Evolutionary conservation across 2,329 filamentous ascomycete species (phyloP).

Genomic region (Ophiostoma sp.): DNA sequence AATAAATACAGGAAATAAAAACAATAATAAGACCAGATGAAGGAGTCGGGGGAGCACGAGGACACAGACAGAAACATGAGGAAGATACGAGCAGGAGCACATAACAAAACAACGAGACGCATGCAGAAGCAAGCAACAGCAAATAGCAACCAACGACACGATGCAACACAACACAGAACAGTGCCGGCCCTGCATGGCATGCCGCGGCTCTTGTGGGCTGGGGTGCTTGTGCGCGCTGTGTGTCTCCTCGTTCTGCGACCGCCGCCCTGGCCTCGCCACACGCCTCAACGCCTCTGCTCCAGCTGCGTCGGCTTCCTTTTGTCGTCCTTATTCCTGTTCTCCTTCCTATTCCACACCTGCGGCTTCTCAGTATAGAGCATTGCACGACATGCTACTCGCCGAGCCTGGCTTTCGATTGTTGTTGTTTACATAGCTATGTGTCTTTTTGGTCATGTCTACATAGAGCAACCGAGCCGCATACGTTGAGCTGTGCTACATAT

Average conservation of each 20-base stretch:
- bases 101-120: neutral
- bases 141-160: neutral
- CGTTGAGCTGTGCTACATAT: neutral
- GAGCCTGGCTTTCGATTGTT: neutral
- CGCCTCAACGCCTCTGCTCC: neutral
- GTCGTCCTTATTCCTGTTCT: neutral
- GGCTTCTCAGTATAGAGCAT: neutral
- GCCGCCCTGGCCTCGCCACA: neutral
- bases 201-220: neutral
- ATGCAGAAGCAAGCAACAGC: neutral
- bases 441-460: neutral
- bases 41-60: constrained; percentile 5
- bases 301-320: neutral
- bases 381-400: neutral
- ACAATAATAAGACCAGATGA: neutral
- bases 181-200: constrained; percentile 10
- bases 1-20: neutral
- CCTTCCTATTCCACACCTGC: neutral
- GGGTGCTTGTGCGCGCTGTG: neutral
- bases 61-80: constrained; percentile 6
- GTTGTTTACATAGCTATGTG: too few species aligned
- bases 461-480: neutral
- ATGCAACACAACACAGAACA: neutral
- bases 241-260: neutral
- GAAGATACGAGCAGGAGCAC: neutral